Evolutionary conservation across 2,329 filamentous ascomycete genomes (phyloP).

Genomic region (Neopestalotiopsis sp.): DNA sequence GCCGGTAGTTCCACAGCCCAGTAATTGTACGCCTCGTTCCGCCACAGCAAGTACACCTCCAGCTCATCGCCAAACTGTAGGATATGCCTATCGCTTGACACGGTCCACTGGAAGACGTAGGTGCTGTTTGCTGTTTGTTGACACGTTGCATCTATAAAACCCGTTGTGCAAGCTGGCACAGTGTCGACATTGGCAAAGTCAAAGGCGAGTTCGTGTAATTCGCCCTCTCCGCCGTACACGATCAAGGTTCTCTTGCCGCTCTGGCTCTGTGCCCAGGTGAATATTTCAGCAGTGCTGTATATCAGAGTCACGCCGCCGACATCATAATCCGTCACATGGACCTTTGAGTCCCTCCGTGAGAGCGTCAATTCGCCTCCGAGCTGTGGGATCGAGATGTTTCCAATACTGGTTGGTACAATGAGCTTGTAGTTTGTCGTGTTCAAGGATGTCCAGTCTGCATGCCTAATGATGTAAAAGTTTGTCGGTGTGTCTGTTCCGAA

Average conservation of each 20-base stretch:
- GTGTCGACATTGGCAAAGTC: neutral
- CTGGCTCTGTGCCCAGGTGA: slow-evolving; percentile 62
- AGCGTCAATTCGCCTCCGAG: slow-evolving; percentile 61
- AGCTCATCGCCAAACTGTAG: slow-evolving; percentile 54
- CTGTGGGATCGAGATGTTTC: slow-evolving; percentile 63
- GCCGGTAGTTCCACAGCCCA: slow-evolving; percentile 66
- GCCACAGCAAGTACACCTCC: slow-evolving; percentile 62
- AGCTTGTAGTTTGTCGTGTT: slow-evolving; percentile 66
- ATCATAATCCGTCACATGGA: slow-evolving; percentile 70
- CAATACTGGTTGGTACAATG: slow-evolving; percentile 63
- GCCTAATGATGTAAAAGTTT: slow-evolving; percentile 69
- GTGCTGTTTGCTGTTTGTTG: neutral
- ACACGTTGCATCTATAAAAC: neutral
- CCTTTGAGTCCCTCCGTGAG: slow-evolving; percentile 68
- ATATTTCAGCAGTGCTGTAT: slow-evolving; percentile 73
- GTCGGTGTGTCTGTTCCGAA: slow-evolving; percentile 51
- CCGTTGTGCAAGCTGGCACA: slow-evolving; percentile 37
- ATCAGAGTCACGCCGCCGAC: slow-evolving; percentile 62
- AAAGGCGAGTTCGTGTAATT: slow-evolving; percentile 68
- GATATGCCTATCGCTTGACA: slow-evolving; percentile 57
- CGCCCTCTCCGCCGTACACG: slow-evolving; percentile 66
- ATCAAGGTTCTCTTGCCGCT: slow-evolving; percentile 52
- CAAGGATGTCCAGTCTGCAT: slow-evolving; percentile 67
- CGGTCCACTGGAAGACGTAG: slow-evolving; percentile 49
- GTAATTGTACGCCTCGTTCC: slow-evolving; percentile 71